Percentiles rank a stretch among this genome's conserved stretches.
phyloP scores from a whole-genome alignment of 2,329 filamentous ascomycete genomes.

The Grosmannia penicillata region DNA sequence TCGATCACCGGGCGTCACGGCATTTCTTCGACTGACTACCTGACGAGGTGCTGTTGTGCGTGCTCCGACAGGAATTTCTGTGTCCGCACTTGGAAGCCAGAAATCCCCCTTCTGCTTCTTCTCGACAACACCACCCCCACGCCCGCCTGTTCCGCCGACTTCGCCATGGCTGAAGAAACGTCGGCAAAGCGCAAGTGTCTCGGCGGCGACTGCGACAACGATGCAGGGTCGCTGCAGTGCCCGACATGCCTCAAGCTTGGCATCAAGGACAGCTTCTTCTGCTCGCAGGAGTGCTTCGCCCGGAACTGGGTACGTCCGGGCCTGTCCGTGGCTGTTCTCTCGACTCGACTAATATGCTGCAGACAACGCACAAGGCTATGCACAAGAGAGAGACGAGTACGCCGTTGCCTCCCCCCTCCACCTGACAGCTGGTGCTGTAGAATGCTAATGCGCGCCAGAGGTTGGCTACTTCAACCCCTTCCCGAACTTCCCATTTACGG shows the following conservation, averaged over 20 bases:
- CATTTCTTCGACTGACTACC: no score
- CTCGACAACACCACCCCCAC: background rate
- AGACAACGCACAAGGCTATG: slow-evolving; percentile 69
- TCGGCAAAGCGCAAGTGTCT: slow-evolving; percentile 55
- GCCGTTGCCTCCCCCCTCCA: slow-evolving; percentile 39
- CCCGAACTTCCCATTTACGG: slow-evolving; percentile 72
- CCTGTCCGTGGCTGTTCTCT: no score
- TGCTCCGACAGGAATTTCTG: no score
- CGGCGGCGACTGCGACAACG: slow-evolving; percentile 72
- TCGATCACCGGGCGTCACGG: no score
- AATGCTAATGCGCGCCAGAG: slow-evolving; percentile 63
- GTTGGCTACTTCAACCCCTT: slow-evolving; percentile 87
- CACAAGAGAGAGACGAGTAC: slow-evolving; percentile 70
- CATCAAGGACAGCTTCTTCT: slow-evolving; percentile 85
- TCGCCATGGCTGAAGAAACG: slow-evolving; percentile 33
- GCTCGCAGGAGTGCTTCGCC: slow-evolving; percentile 98
- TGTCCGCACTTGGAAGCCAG: no score
- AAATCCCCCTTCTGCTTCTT: background rate
- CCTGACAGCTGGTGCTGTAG: background rate
- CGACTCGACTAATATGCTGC: background rate
- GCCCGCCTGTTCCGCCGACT: background rate
- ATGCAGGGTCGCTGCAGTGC: slow-evolving; percentile 77
- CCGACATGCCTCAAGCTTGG: slow-evolving; percentile 87
- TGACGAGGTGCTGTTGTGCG: no score
- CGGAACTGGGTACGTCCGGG: slow-evolving; percentile 64